Evolutionary conservation across 257 asterid species (phyloP), one percentile per base, ranked within the genome.

Genomic region (Striga asiatica): DNA sequence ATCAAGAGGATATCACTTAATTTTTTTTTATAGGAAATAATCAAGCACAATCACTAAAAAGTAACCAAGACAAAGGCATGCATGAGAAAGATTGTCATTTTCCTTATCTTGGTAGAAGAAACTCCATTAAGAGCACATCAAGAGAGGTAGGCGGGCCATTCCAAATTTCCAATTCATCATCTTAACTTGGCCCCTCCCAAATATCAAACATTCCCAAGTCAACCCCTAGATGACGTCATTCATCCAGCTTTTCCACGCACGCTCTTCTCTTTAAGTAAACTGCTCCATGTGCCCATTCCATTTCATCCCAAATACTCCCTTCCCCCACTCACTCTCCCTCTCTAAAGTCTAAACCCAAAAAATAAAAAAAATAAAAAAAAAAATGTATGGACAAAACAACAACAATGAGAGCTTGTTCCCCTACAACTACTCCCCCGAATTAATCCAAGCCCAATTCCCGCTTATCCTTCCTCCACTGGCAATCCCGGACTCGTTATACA

Each of bases 181-280:
- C 43, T 23, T 39, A 52, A 43, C 50, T 2, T 0, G 20, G 4
- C 25, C 54, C 53, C 49, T 6, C 22, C 41, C 64, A 41, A 53
- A 65, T 16, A 7, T 60, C 66, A 56, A 28, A 68, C 60, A 64
- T 67, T 63, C 19, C 58, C 50, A 71, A 61, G 97, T 82, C 88
- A 85, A 82, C 94, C 50, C 8, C 17, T 29, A 0, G 16, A 7
- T 78, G 87, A 77, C 91, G 76, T 80, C 94, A 84, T 16, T 54
- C 66, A n/a, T 60, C 74, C 71, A 38, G 8, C 21, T n/a, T n/a
- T n/a, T n/a, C n/a, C n/a, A n/a, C n/a, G n/a, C n/a, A n/a, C n/a
- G n/a, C n/a, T n/a, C n/a, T n/a, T n/a, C 69, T 76, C 78, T 81
- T 85, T 81, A 80, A 78, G 81, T 64, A 73, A 73, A 35, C 52